These are phyloP conservation scores for Solanum pimpinellifolium DNA, from an alignment of 257 asterid species.

Conservation along the genomic window DNA sequence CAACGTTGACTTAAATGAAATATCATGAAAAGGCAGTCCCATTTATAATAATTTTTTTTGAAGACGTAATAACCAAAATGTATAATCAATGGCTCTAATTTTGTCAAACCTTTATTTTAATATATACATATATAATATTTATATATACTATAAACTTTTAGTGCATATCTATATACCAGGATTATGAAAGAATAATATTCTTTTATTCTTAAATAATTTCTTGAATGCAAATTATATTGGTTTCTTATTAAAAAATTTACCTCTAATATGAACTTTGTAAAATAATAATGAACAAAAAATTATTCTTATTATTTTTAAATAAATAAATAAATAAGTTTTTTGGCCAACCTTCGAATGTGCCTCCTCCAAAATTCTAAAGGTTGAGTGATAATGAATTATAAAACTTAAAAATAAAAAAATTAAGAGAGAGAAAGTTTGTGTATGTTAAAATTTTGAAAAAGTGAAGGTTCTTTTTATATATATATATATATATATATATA, in stretches of 20 bases:
- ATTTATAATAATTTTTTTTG: constrained; percentile 2
- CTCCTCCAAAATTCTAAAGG: constrained; percentile 15
- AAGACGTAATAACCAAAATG: constrained; percentile 2
- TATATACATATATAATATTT: neutral
- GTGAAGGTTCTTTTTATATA: neutral
- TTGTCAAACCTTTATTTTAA: constrained; percentile 24
- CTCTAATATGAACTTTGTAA: fast-evolving
- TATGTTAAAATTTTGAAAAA: neutral
- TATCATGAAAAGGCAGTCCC: constrained; percentile 10
- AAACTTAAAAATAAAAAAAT: neutral
- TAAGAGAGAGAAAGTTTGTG: neutral
- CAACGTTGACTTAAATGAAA: neutral
- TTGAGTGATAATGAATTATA: neutral
- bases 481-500: neutral
- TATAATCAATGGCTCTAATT: neutral
- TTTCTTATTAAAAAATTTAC: neutral
- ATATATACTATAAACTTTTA: constrained; percentile 1
- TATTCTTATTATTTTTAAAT: too few relatives aligned
- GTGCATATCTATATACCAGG: neutral
- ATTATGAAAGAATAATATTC: neutral
- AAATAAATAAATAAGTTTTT: neutral
- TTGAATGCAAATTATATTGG: neutral
- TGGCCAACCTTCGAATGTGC: constrained; percentile 32
- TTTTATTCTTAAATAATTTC: neutral
- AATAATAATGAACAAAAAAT: too few relatives aligned